These are phyloP conservation scores for Phytophthora agathidicida DNA, from an alignment of 352 stramenopile genomes.

Conservation along the genomic window DNA sequence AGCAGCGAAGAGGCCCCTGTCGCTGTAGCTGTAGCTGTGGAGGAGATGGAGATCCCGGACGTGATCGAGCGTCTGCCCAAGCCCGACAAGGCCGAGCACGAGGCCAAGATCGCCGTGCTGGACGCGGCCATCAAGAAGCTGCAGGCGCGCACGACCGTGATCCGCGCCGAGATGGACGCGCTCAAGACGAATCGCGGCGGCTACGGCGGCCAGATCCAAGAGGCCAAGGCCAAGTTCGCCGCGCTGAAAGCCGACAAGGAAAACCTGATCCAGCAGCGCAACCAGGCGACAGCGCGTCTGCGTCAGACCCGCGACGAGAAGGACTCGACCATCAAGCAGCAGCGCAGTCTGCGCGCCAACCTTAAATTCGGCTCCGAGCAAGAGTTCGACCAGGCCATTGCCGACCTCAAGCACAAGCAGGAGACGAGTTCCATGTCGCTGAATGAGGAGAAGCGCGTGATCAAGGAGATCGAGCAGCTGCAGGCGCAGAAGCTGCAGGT, in stretches of 20 bases:
- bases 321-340: conserved; percentile 72
- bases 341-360: conserved; percentile 59
- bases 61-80: conserved; percentile 85
- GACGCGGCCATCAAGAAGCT: conserved; percentile 93
- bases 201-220: conserved; percentile 89
- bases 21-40: conserved; percentile 8
- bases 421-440: conserved; percentile 97
- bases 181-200: conserved; percentile 81
- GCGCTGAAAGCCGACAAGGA: conserved; percentile 86
- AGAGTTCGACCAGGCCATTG: conserved; percentile 94
- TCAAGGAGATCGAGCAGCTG: conserved; percentile 96
- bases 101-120: conserved; percentile 85
- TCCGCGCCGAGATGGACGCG: conserved; percentile 79
- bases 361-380: conserved; percentile 90
- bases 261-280: conserved; percentile 86
- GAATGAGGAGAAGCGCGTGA: conserved; percentile 96
- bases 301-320: conserved; percentile 86
- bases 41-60: conserved; percentile 67
- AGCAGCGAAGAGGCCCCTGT: conserved; percentile 23
- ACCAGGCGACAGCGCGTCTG: conserved; percentile 82
- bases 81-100: conserved; percentile 91
- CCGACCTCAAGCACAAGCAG: conserved; percentile 88
- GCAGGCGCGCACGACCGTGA: conserved; percentile 82
- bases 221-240: conserved; percentile 86
- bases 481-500: conserved; percentile 91